Evolutionary conservation across 176 grass and related monocot species (phyloP).

Genomic region (Lolium perenne): DNA sequence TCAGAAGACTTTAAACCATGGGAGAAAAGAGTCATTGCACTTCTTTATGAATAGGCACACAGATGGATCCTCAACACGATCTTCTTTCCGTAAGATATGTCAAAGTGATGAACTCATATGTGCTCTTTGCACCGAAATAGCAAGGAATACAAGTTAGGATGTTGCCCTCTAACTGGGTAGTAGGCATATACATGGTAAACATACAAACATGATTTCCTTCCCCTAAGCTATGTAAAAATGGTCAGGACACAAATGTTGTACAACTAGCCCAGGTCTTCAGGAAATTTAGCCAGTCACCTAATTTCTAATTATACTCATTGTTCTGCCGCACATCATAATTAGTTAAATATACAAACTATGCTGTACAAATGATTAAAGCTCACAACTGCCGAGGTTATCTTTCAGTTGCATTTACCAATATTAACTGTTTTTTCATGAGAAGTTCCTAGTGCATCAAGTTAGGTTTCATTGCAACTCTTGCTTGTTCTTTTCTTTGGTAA

Average conservation of each 20-base stretch:
- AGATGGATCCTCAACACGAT: neutral
- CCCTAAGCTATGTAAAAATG: conserved; percentile 11
- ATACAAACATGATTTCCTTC: conserved; percentile 6
- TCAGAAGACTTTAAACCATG: neutral
- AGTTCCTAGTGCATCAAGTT: neutral
- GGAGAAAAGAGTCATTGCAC: conserved; percentile 8
- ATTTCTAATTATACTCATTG: neutral
- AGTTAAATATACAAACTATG: neutral
- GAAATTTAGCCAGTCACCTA: neutral
- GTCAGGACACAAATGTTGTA: neutral
- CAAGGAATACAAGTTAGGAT: neutral
- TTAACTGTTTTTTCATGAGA: conserved; percentile 5
- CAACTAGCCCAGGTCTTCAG: neutral
- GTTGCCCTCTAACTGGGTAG: neutral
- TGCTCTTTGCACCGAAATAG: conserved; percentile 13
- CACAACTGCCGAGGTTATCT: neutral
- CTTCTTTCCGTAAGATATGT: neutral
- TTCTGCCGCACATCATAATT: neutral
- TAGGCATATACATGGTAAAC: neutral
- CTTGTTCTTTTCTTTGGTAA: conserved; percentile 11
- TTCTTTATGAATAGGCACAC: conserved; percentile 1
- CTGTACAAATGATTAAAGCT: neutral
- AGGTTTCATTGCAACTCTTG: neutral
- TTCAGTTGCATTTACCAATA: neutral
- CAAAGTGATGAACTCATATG: neutral